Base-by-base conservation (phyloP, 305 asterid species). In the Salvia sclarea region DNA sequence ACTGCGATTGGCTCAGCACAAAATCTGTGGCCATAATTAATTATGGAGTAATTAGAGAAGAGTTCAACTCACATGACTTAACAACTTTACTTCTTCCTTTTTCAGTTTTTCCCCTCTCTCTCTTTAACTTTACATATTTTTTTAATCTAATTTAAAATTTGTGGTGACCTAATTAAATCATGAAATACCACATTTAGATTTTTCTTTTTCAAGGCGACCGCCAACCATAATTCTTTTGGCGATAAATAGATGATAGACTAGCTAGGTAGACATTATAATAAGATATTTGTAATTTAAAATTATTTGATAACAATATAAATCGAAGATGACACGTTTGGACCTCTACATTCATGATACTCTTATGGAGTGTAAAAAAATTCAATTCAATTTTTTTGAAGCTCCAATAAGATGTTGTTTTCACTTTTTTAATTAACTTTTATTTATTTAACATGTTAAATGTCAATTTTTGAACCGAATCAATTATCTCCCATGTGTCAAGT, bases 1-100 rank as follows among this genome's bases (percentile, higher is more conserved):
- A 25, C 2, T 57, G 16, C 38, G 20, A 43, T 68, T 68, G 38
- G 56, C 47, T 40, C 11, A 41, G 9, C 65, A 68, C 66, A 18
- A 9, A 52, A 52, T 50, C 7, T 64, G 48, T 9, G 33, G 7
- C 11, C 49, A 61, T 49, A 14, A 4, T 33, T 35, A 18, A 30
- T 49, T 33, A 20, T 6, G 37, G 50, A 65, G 53, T 38, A 61
- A 20, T 38, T 61, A 41, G 66, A 1, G 70, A 12, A 2, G 22
- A 33, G 31, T 49, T 49, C 44, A 30, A 35, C 50, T 65, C 12
- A 45, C 20, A 24, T 41, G 55, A 43, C 49, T 25, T 25, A 31
- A 47, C 20, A 6, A 47, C 16, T 14, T 30, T 37, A 13, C 43
- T 25, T 31, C 35, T 18, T 7, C 25, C n/a, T 2, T 61, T 22